phyloP scores from a whole-genome alignment of 306 rosid genomes.

The Cucumis melo region DNA sequence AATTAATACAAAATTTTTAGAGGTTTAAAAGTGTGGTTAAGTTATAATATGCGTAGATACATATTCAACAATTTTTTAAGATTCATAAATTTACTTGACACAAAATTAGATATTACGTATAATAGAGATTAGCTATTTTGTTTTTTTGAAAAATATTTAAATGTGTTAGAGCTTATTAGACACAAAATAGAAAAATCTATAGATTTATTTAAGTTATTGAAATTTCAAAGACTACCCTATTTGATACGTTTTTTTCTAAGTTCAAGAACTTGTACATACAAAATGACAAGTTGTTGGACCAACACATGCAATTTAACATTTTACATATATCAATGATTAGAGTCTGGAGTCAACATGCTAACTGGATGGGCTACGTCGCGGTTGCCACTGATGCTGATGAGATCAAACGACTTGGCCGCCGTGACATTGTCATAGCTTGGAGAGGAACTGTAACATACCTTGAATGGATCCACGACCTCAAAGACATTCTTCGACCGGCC shows the following conservation, averaged over 20 bases:
- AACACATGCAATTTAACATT: background rate
- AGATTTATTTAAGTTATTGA: too few species aligned
- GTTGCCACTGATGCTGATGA: slow-evolving; percentile 21
- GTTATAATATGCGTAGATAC: too few species aligned
- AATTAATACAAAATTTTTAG: too few species aligned
- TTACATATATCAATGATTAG: background rate
- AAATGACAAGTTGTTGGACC: background rate
- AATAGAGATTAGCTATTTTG: too few species aligned
- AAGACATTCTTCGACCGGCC: slow-evolving; percentile 29
- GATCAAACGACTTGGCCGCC: slow-evolving; percentile 36
- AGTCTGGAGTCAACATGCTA: slow-evolving; percentile 62
- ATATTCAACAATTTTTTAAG: too few species aligned
- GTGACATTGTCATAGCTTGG: slow-evolving; percentile 55
- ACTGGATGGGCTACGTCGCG: slow-evolving; percentile 69
- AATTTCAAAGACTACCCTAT: too few species aligned
- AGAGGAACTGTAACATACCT: slow-evolving; percentile 61
- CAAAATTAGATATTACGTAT: too few species aligned
- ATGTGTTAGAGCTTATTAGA: too few species aligned
- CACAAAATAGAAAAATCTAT: too few species aligned
- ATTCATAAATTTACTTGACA: too few species aligned
- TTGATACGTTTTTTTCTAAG: background rate
- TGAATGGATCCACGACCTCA: slow-evolving; percentile 59
- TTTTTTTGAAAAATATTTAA: too few species aligned
- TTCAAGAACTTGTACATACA: background rate
- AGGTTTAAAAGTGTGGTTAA: too few species aligned